Conservation (phyloP, 2,329 filamentous ascomycete genomes). For the Whalleya microplaca region DNA sequence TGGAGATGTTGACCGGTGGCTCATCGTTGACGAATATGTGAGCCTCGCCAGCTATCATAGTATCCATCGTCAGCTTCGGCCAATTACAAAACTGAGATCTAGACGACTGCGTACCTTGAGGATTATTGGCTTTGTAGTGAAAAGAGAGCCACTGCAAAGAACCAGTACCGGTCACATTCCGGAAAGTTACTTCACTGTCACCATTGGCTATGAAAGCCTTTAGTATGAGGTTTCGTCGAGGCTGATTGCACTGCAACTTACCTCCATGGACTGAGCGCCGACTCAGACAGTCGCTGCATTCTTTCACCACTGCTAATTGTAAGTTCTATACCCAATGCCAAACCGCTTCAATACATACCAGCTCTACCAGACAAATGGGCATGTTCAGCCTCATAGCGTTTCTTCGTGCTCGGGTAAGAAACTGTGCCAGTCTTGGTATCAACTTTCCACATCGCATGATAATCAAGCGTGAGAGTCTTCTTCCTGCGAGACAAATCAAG, state of each 20-base stretch:
- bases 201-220: conserved; percentile 22
- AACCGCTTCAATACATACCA: conserved; percentile 19
- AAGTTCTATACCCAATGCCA: not conserved
- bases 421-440: conserved; percentile 43
- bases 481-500: conserved; percentile 13
- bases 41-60: conserved; percentile 36
- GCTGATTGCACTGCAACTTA: not conserved
- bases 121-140: conserved; percentile 40
- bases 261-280: conserved; percentile 25
- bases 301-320: conserved; percentile 17
- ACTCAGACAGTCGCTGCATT: conserved; percentile 23
- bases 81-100: not conserved
- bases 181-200: conserved; percentile 37
- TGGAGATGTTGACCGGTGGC: conserved; percentile 40
- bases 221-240: not conserved
- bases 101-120: conserved; percentile 23
- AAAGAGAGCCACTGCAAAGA: conserved; percentile 42
- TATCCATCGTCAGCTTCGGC: not conserved
- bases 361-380: conserved; percentile 33
- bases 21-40: conserved; percentile 41
- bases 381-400: conserved; percentile 41
- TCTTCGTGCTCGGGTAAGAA: conserved; percentile 34
- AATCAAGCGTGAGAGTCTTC: conserved; percentile 41
- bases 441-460: conserved; percentile 46
- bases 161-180: conserved; percentile 43